Percentiles rank a stretch among this genome's conserved stretches.
phyloP scores from a whole-genome alignment of 768 basidiomycete genomes.

The Austroboletus eburneus region DNA sequence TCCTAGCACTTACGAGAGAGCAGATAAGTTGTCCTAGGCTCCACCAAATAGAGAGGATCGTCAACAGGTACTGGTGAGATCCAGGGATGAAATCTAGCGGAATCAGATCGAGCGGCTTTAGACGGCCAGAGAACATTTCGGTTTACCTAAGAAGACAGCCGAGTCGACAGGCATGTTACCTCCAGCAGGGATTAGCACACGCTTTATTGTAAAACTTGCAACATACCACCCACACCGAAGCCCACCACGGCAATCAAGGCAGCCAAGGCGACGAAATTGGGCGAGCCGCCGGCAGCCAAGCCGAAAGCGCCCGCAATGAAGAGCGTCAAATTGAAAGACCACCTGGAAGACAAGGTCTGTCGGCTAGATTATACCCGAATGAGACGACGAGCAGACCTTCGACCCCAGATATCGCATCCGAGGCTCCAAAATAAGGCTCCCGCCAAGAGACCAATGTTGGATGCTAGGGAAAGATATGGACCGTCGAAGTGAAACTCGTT shows the following conservation, averaged over 20 bases:
- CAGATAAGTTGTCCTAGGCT: constrained; percentile 51
- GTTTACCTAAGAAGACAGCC: constrained; percentile 46
- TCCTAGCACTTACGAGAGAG: constrained; percentile 35
- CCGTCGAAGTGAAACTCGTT: constrained; percentile 46
- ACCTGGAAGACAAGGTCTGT: constrained; percentile 22
- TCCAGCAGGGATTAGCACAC: constrained; percentile 2
- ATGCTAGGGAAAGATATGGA: constrained; percentile 48
- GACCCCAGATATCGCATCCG: constrained; percentile 50
- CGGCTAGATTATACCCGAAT: not conserved
- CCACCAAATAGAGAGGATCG: constrained; percentile 58
- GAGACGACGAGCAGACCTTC: constrained; percentile 29
- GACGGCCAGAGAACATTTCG: too few relatives aligned
- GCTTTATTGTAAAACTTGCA: not conserved
- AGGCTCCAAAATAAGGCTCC: constrained; percentile 48
- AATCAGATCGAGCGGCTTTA: not conserved
- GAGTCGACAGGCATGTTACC: constrained; percentile 56
- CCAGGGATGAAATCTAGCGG: constrained; percentile 46
- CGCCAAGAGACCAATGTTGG: constrained; percentile 50
- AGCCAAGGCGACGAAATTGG: constrained; percentile 45
- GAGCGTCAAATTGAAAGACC: constrained; percentile 53
- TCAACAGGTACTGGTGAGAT: constrained; percentile 55
- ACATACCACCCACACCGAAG: constrained; percentile 45
- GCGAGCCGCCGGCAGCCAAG: constrained; percentile 44
- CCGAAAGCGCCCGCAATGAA: constrained; percentile 52
- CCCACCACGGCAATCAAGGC: constrained; percentile 43